Evolutionary conservation across 2,329 filamentous ascomycete species (phyloP), one percentile per base, ranked within the genome.

Genomic region (Neonectria coccinea): DNA sequence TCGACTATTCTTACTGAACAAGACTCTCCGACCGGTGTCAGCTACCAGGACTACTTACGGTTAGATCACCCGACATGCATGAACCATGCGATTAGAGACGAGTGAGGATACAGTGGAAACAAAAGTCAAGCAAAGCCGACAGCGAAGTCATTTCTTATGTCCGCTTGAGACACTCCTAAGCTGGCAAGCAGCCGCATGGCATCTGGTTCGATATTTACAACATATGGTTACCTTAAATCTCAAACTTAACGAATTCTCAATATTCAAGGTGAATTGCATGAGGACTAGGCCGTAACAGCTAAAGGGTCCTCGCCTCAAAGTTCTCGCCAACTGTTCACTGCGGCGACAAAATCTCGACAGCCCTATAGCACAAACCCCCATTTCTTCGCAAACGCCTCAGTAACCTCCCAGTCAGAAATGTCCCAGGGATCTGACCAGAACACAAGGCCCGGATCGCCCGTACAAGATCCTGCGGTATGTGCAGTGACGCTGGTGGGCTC

Each of bases 381-480:
- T 59, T 70, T 68, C 45, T 33, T 62, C 4, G 64, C 33, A 57
- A 70, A 70, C 10, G 18, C 33, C 6, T 65, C 64, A 5, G 56
- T 68, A 8, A 65, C 41, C 45, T 68, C 66, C 68, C 68, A 70
- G 12, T 57, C 66, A 52, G 29, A 27, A 48, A 69, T 66, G 11
- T 69, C 59, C 67, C 65, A 69, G 7, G 67, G 67, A 52, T 69
- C 65, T 20, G 67, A 69, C 67, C 67, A 69, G 8, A 65, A 69
- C 25, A 69, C 48, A 4, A 69, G 48, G 10, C 67, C 67, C 14
- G 63, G 20, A 18, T 67, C 62, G 11, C 48, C 45, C 25, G 25
- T 50, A 18, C 22, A 48, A 44, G 48, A 4, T 5, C 16, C 33
- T 50, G 20, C 29, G 7, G n/a, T 12, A n/a, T 47, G n/a, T 2